Conservation (phyloP, 768 basidiomycete species). For the Trametes cingulata region DNA sequence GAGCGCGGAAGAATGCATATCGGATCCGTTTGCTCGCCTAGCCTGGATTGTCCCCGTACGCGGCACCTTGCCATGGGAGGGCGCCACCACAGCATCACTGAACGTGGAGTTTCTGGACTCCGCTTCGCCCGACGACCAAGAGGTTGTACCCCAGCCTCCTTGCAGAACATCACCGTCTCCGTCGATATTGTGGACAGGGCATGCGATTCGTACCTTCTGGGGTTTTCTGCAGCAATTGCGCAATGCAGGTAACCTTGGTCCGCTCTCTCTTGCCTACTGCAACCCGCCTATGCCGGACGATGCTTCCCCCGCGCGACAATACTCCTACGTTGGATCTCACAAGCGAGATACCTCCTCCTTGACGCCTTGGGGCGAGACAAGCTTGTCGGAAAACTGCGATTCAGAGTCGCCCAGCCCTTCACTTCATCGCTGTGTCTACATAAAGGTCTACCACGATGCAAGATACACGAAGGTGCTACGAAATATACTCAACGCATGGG, state of each 20-base stretch:
- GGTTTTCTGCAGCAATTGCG: conserved; percentile 11
- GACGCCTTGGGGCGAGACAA: too few relatives aligned
- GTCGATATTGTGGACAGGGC: conserved; percentile 18
- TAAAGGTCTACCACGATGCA: conserved; percentile 23
- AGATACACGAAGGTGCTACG: conserved; percentile 12
- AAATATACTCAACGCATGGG: conserved; percentile 16
- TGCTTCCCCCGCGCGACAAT: not conserved
- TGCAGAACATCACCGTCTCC: not conserved
- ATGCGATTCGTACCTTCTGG: conserved; percentile 17
- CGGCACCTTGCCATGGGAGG: conserved; percentile 17
- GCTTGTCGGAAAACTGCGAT: not conserved
- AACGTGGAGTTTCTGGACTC: not conserved
- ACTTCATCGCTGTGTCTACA: conserved; percentile 12
- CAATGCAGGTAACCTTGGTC: conserved; percentile 13
- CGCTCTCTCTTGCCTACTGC: conserved; percentile 21
- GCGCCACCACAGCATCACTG: conserved; percentile 11
- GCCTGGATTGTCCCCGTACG: conserved; percentile 26
- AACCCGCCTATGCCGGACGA: not conserved
- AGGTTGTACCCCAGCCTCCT: not conserved
- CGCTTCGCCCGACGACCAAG: not conserved
- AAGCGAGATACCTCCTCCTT: not conserved
- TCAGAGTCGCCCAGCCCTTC: not conserved
- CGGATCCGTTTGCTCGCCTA: conserved; percentile 6
- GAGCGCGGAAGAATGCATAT: not conserved
- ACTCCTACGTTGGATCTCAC: conserved; percentile 11